Evolutionary conservation across 352 stramenopile genomes (phyloP), one percentile per base, ranked within the genome.

Genomic region (Phytophthora ramorum): DNA sequence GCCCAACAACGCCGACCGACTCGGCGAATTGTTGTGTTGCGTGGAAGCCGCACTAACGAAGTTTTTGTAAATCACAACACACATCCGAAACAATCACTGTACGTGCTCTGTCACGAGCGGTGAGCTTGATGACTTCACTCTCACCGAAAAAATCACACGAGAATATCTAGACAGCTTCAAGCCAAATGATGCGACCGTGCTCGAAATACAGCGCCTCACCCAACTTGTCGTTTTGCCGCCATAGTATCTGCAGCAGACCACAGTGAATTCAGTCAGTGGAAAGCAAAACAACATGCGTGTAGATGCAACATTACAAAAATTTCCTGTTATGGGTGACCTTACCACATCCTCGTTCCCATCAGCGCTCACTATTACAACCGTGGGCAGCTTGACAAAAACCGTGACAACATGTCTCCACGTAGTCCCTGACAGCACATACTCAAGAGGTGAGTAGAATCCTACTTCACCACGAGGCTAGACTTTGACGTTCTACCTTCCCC

Each of bases 81-180:
- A n/a, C n/a, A n/a, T 28, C 51, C 51, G 14, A 14, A 19, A 6
- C 37, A 58, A 28, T 32, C 13, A 24, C 22, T 58, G 9, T 58
- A 49, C 24, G 51, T 58, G 20, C 51, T 24, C n/a, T 54, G n/a
- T 54, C 47, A 7, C 22, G 47, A 43, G 5, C 47, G 8, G 47
- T 54, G 26, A 38, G 47, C n/a, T 43, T 58, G 14, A 16, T 8
- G 51, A 37, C 3, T 4, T 48, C 10, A 49, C 38, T 1, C 37
- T 58, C 2, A 58, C 51, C 2, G 12, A 58, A 4, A n/a, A 41
- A 35, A 49, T 58, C 14, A 49, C 51, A 16, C 28, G 20, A 24
- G 12, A 38, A 26, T 58, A 58, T 40, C 38, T 58, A 4, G 26
- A 35, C 7, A 48, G n/a, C 2, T 49, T 58, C 24, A 28, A 40